phyloP scores from a whole-genome alignment of 1,284 basidiomycete species.

The Fomitopsis betulina region DNA sequence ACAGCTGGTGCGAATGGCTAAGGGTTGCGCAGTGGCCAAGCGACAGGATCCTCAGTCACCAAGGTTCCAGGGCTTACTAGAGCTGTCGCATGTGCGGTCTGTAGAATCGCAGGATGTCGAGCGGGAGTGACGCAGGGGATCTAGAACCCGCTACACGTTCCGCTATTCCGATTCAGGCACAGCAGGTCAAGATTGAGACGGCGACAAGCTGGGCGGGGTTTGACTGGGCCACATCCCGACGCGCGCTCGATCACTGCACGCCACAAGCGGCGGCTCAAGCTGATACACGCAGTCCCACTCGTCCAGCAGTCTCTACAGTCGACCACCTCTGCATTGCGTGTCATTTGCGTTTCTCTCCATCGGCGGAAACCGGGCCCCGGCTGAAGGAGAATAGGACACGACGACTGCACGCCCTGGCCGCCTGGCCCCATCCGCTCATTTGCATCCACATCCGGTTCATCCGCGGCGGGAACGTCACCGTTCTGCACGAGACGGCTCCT shows the following conservation, averaged over 20 bases:
- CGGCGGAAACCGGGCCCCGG: too few species aligned
- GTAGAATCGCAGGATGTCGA: not conserved
- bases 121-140: too few species aligned
- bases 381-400: not conserved
- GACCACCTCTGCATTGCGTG: too few species aligned
- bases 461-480: slow-evolving; percentile 1
- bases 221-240: not conserved
- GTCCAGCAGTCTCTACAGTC: too few species aligned
- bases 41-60: not conserved
- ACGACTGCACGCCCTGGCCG: not conserved
- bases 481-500: not conserved
- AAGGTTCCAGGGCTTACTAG: not conserved
- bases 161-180: not conserved
- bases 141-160: not conserved
- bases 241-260: not conserved
- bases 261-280: not conserved
- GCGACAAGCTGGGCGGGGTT: not conserved
- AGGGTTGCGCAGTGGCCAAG: not conserved
- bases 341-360: not conserved
- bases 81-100: not conserved
- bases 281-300: too few species aligned
- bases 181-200: not conserved
- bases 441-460: not conserved
- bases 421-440: not conserved
- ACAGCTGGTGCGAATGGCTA: not conserved